phyloP scores from a whole-genome alignment of 2,329 filamentous ascomycete species.

The Trichophyton schoenleinii region DNA sequence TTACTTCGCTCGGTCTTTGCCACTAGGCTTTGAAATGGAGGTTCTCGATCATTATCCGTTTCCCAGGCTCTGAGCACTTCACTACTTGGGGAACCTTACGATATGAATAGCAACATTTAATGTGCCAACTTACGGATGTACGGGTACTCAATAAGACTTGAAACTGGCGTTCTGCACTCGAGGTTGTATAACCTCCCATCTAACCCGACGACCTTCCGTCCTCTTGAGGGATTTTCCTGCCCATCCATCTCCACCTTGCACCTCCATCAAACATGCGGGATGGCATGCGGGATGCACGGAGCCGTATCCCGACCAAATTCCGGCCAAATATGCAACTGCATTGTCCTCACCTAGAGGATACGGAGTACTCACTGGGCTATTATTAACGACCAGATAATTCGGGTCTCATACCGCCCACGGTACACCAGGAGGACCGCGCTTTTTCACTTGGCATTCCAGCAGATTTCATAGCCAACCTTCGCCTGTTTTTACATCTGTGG shows the following conservation, averaged over 20 bases:
- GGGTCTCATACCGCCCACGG: background rate
- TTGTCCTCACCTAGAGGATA: background rate
- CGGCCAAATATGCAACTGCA: background rate
- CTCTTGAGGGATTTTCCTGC: constrained; percentile 1
- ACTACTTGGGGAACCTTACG: background rate
- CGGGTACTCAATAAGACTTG: background rate
- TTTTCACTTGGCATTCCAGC: background rate
- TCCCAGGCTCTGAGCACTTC: background rate
- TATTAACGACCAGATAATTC: background rate
- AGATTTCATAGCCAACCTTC: background rate
- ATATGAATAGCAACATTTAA: background rate
- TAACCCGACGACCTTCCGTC: background rate
- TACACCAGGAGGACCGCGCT: background rate
- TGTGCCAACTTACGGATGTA: background rate
- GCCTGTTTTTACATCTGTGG: background rate
- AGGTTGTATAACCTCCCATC: background rate
- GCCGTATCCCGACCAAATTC: constrained; percentile 2
- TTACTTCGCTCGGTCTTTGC: background rate
- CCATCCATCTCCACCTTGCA: background rate
- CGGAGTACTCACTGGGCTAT: background rate
- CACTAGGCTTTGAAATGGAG: background rate
- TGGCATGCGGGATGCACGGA: background rate
- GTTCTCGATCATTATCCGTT: background rate
- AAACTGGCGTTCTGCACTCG: background rate
- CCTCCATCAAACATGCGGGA: background rate